Evolutionary conservation across 345 rosid genomes (phyloP).

Genomic region (Zanthoxylum bungeanum): DNA sequence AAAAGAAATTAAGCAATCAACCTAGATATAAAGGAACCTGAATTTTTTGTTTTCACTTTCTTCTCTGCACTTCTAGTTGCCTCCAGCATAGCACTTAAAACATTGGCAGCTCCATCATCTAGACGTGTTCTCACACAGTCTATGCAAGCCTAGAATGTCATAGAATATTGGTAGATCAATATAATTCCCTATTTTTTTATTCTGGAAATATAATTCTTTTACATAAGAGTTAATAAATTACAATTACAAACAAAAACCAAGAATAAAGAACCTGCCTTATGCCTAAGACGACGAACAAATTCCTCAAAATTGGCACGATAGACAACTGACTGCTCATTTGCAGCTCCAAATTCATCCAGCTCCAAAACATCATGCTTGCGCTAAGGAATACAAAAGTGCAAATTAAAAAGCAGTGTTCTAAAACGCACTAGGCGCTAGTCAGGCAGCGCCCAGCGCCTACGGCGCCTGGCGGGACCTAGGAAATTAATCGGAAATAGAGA

Average conservation of each 20-base stretch:
- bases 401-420: too few species aligned
- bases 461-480: too few species aligned
- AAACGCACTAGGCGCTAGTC: too few species aligned
- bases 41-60: constrained; percentile 57
- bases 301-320: constrained; percentile 93
- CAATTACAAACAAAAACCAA: background rate
- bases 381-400: constrained; percentile 31
- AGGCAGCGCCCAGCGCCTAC: too few species aligned
- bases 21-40: constrained; percentile 44
- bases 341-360: constrained; percentile 25
- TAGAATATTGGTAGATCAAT: background rate
- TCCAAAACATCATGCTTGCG: constrained; percentile 53
- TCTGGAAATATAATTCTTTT: background rate
- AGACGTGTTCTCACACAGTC: constrained; percentile 58
- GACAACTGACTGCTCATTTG: constrained; percentile 37
- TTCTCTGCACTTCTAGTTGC: constrained; percentile 69
- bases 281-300: constrained; percentile 64
- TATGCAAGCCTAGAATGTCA: constrained; percentile 46
- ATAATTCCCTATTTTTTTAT: background rate
- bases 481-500: too few species aligned
- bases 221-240: background rate
- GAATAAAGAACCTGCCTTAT: constrained; percentile 55
- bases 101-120: constrained; percentile 73
- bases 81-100: constrained; percentile 73
- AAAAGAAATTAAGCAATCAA: constrained; percentile 13